Conservation (phyloP, 306 rosid species). For the Alnus glutinosa region DNA sequence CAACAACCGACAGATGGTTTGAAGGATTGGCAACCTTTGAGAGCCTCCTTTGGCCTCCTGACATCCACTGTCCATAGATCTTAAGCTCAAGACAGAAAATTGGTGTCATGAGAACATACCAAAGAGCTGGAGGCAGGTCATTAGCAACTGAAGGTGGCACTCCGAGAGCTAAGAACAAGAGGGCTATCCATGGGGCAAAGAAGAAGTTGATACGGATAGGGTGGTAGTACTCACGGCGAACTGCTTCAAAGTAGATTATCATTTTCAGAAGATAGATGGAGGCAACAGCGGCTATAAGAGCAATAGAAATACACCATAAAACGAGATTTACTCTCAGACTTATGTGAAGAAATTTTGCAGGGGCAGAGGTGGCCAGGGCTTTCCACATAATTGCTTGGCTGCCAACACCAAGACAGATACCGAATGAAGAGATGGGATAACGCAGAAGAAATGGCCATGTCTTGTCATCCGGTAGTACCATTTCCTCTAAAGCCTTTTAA, state of each 20-base stretch:
- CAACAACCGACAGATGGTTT: conserved; percentile 77
- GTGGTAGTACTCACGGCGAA: conserved; percentile 86
- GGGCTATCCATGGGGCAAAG: conserved; percentile 87
- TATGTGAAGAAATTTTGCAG: conserved; percentile 70
- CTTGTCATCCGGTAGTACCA: conserved; percentile 69
- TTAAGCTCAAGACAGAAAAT: conserved; percentile 75
- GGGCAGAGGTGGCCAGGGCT: conserved; percentile 56
- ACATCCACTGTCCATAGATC: conserved; percentile 99
- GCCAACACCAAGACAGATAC: conserved; percentile 84
- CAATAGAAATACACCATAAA: conserved; percentile 67
- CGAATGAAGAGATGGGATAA: conserved; percentile 68
- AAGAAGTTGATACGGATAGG: conserved; percentile 89
- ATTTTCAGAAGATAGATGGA: conserved; percentile 56
- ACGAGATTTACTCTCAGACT: conserved; percentile 51
- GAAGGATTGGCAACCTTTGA: conserved; percentile 90
- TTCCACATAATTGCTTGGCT: conserved; percentile 97
- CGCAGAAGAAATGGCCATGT: conserved; percentile 88
- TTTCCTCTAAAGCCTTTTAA: conserved; percentile 80
- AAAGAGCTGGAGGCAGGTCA: conserved; percentile 48
- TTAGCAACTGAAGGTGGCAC: conserved; percentile 65
- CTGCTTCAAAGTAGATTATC: conserved; percentile 80
- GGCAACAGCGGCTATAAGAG: conserved; percentile 36
- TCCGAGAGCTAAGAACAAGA: conserved; percentile 72
- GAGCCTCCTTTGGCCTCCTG: conserved; percentile 83
- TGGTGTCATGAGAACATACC: conserved; percentile 90